Conservation (phyloP, 331 rosid species). For the Dryas integrifolia region DNA sequence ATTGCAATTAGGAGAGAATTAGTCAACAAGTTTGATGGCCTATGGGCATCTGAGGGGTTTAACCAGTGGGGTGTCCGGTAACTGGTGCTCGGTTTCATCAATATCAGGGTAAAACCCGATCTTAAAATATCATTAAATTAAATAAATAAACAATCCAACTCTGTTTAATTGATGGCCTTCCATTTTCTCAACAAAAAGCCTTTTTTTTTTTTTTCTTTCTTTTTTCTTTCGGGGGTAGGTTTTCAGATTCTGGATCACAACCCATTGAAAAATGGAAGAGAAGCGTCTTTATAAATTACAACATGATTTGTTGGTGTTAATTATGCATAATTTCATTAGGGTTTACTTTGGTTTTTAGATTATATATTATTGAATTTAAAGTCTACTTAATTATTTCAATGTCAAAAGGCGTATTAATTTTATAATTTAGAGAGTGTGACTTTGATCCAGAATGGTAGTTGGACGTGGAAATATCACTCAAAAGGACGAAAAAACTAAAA, state of each 20-base stretch:
- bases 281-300: not conserved
- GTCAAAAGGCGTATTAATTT: not conserved
- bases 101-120: not conserved
- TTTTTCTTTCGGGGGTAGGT: not conserved
- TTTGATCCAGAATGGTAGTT: not conserved
- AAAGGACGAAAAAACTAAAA: not conserved
- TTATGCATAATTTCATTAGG: not conserved
- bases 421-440: not conserved
- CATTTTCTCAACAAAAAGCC: not conserved
- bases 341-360: not conserved
- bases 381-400: not conserved
- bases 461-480: constrained; percentile 18
- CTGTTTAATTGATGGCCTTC: not conserved
- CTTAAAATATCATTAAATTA: not conserved
- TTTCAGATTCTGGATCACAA: not conserved
- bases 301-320: not conserved
- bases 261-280: not conserved
- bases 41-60: not conserved
- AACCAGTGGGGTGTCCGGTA: not conserved
- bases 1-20: too few species aligned
- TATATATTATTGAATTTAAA: not conserved
- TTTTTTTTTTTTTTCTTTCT: too few species aligned
- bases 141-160: too few species aligned
- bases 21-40: not conserved
- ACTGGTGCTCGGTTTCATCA: not conserved